These are phyloP conservation scores for Cercophora samala DNA, from an alignment of 495 filamentous ascomycete species.

Conservation along the genomic window DNA sequence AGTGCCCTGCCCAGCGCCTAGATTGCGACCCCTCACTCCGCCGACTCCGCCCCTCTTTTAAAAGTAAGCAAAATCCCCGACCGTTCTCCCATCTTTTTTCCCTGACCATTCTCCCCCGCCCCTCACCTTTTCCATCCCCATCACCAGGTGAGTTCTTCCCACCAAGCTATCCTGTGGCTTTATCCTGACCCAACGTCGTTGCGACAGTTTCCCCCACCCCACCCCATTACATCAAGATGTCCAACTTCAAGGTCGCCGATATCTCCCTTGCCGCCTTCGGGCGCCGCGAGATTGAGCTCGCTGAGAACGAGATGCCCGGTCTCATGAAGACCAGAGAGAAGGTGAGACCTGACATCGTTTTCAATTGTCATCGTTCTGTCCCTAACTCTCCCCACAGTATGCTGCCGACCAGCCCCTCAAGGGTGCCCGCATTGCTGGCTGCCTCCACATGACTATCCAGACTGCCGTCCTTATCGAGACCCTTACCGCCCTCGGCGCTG, in stretches of 20 bases:
- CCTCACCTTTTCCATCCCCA: background rate
- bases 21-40: slow-evolving; percentile 8
- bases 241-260: slow-evolving; percentile 97
- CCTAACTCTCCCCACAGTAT: slow-evolving; percentile 60
- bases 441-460: slow-evolving; percentile 99
- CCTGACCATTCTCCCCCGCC: slow-evolving; percentile 5
- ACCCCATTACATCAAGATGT: slow-evolving; percentile 41
- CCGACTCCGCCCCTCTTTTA: slow-evolving; percentile 10
- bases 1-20: slow-evolving; percentile 1
- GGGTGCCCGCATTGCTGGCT: slow-evolving; percentile 88
- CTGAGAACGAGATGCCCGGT: slow-evolving; percentile 98
- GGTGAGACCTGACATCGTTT: background rate
- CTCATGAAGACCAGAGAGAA: slow-evolving; percentile 60
- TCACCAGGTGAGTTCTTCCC: background rate
- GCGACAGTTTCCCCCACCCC: background rate
- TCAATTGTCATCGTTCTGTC: background rate
- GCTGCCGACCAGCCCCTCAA: slow-evolving; percentile 86
- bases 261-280: slow-evolving; percentile 96
- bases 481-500: slow-evolving; percentile 85
- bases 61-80: slow-evolving; percentile 7
- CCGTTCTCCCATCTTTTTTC: background rate
- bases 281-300: slow-evolving; percentile 97
- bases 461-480: slow-evolving; percentile 99
- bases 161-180: background rate
- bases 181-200: background rate